A percentile compares a stretch with the other conserved stretches of the same genome.
These are phyloP conservation scores for Panicum virgatum DNA, from an alignment of 202 grass and related monocot species.

Conservation along the genomic window DNA sequence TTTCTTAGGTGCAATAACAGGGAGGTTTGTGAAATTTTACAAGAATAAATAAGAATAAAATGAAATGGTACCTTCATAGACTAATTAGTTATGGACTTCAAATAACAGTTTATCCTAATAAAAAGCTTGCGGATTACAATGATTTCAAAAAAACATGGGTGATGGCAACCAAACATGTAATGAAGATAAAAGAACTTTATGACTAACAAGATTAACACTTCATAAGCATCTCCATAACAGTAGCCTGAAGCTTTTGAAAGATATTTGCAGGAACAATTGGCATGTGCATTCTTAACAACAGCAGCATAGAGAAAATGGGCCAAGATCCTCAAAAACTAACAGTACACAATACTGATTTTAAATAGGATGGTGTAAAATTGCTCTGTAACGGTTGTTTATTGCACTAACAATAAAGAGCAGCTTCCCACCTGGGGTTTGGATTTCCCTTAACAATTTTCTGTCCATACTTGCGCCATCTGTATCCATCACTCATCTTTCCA, in stretches of 20 bases:
- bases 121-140: not conserved
- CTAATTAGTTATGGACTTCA: not conserved
- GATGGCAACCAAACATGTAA: not conserved
- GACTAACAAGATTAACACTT: not conserved
- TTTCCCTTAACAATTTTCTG: conserved; percentile 99
- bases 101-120: not conserved
- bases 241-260: not conserved
- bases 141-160: not conserved
- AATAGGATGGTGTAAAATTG: not conserved
- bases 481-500: conserved; percentile 83
- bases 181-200: not conserved
- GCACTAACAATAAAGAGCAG: conserved; percentile 14
- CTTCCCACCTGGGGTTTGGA: conserved; percentile 85
- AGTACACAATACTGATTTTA: not conserved
- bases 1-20: not conserved
- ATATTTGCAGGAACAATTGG: not conserved
- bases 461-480: conserved; percentile 98
- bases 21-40: not conserved
- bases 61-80: not conserved
- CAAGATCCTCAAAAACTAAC: not conserved
- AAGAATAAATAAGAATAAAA: not conserved
- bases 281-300: not conserved
- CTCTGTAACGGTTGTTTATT: not conserved
- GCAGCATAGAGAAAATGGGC: not conserved
- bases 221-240: not conserved